Evolutionary conservation across 1,284 basidiomycete species (phyloP).

Genomic region (Cryptococcus wingfieldii): DNA sequence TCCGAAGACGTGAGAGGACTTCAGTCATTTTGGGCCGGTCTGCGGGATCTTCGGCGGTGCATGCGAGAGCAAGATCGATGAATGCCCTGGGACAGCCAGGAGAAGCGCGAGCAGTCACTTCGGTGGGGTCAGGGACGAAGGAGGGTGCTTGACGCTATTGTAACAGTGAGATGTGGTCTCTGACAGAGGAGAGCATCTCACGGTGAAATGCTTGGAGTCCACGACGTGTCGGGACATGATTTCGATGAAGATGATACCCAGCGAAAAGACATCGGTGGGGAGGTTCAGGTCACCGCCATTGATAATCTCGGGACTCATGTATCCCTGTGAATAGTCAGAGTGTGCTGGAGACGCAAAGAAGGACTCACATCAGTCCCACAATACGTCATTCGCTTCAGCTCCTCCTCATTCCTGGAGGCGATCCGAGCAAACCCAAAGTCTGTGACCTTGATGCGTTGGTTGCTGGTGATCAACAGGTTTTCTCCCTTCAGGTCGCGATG

Average conservation of each 20-base stretch:
- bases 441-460: slow-evolving; percentile 90
- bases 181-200: slow-evolving; percentile 13
- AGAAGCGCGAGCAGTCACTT: slow-evolving; percentile 66
- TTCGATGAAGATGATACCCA: slow-evolving; percentile 89
- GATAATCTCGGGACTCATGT: slow-evolving; percentile 77
- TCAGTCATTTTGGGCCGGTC: slow-evolving; percentile 70
- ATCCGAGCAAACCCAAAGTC: slow-evolving; percentile 86
- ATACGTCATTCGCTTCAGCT: slow-evolving; percentile 85
- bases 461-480: slow-evolving; percentile 89
- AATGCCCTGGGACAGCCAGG: slow-evolving; percentile 75
- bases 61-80: slow-evolving; percentile 72
- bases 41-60: slow-evolving; percentile 64
- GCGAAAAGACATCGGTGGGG: slow-evolving; percentile 88
- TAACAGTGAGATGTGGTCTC: neutral
- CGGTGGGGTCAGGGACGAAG: slow-evolving; percentile 72
- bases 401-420: slow-evolving; percentile 83
- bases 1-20: slow-evolving; percentile 67
- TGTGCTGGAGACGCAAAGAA: neutral
- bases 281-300: slow-evolving; percentile 86
- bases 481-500: slow-evolving; percentile 88
- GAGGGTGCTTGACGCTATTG: slow-evolving; percentile 62
- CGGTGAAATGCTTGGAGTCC: slow-evolving; percentile 67
- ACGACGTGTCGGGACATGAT: slow-evolving; percentile 80
- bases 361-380: slow-evolving; percentile 87
- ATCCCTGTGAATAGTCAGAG: slow-evolving; percentile 30